phyloP scores from a whole-genome alignment of 2,329 filamentous ascomycete genomes.

The Pseudocercospora eumusae region DNA sequence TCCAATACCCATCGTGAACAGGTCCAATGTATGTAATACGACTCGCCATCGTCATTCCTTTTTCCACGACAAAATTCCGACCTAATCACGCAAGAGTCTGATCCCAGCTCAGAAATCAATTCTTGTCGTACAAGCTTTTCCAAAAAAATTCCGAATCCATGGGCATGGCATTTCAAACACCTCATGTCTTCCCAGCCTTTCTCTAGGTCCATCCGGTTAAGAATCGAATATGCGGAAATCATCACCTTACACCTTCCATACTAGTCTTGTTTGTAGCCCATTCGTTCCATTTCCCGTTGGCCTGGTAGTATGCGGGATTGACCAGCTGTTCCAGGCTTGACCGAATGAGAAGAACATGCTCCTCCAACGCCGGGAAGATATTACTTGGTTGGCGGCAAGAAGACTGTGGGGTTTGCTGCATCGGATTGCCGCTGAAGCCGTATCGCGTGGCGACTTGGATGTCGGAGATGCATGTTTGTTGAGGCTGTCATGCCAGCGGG shows the following conservation, averaged over 20 bases:
- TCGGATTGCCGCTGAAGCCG: constrained; percentile 46
- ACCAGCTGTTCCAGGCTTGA: constrained; percentile 34
- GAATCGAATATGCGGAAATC: constrained; percentile 50
- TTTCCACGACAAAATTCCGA: constrained; percentile 62
- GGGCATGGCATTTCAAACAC: no score
- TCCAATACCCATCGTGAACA: constrained; percentile 33
- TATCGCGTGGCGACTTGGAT: constrained; percentile 20
- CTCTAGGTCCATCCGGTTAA: constrained; percentile 53
- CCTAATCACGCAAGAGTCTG: constrained; percentile 56
- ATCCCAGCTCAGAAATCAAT: constrained; percentile 61
- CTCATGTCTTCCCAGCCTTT: constrained; percentile 50
- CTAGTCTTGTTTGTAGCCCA: constrained; percentile 4
- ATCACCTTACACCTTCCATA: no score
- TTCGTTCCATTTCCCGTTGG: constrained; percentile 45
- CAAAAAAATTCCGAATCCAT: no score
- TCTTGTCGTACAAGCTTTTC: no score
- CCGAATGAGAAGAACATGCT: constrained; percentile 57
- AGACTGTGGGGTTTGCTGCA: no score
- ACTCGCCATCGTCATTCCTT: constrained; percentile 62
- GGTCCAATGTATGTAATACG: constrained; percentile 57
- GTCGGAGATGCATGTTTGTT: constrained; percentile 19
- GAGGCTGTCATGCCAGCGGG: background rate
- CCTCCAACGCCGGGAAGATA: constrained; percentile 34
- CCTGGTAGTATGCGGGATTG: constrained; percentile 50
- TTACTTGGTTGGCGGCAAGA: constrained; percentile 15